Evolutionary conservation across 2,329 filamentous ascomycete genomes (phyloP).

Genomic region (Aspergillus sergii): DNA sequence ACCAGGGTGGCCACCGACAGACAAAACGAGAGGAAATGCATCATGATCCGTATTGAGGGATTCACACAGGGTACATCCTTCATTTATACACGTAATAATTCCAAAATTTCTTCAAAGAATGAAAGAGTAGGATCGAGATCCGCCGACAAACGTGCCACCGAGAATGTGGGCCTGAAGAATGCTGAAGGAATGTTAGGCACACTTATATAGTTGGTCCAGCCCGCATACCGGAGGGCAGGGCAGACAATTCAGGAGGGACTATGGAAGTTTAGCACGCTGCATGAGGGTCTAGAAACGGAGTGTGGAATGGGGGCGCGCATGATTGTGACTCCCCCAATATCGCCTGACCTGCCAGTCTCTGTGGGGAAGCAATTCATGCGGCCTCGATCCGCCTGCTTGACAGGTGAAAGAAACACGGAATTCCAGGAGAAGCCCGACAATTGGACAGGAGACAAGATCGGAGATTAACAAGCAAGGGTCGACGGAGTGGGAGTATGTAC

Average conservation of each 20-base stretch:
- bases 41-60: slow-evolving; percentile 23
- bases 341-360: slow-evolving; percentile 24
- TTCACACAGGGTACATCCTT: slow-evolving; percentile 24
- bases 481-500: background rate
- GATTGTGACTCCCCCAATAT: slow-evolving; percentile 13
- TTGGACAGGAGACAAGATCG: slow-evolving; percentile 7
- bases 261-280: slow-evolving; percentile 7
- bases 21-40: slow-evolving; percentile 31
- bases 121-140: slow-evolving; percentile 2
- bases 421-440: background rate
- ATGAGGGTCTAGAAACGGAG: slow-evolving; percentile 9
- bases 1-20: slow-evolving; percentile 28
- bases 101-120: slow-evolving; percentile 15
- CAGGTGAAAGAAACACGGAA: background rate
- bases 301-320: slow-evolving; percentile 13
- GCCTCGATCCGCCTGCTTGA: slow-evolving; percentile 10
- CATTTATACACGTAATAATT: slow-evolving; percentile 8
- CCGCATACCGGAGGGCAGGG: slow-evolving; percentile 20
- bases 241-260: slow-evolving; percentile 10
- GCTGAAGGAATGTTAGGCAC: slow-evolving; percentile 33
- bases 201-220: slow-evolving; percentile 29
- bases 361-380: slow-evolving; percentile 12
- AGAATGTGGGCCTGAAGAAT: slow-evolving; percentile 27
- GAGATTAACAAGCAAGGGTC: slow-evolving; percentile 9
- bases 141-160: slow-evolving; percentile 7